Percentiles rank a stretch among this genome's conserved stretches.
Evolutionary conservation across 2,329 filamentous ascomycete species (phyloP).

Genomic region (Botrytis deweyae): DNA sequence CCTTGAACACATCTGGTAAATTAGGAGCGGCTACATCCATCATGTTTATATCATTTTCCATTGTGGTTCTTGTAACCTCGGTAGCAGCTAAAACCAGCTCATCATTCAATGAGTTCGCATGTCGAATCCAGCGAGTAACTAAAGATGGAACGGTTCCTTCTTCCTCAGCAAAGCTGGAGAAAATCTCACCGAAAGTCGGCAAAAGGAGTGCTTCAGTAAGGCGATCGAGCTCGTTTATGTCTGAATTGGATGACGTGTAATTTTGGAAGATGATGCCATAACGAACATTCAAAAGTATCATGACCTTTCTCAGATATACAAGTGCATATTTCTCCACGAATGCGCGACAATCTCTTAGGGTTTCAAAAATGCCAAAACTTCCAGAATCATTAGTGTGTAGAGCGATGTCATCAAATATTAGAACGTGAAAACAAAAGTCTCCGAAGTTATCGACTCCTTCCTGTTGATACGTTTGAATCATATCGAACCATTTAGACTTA

Average conservation of each 20-base stretch:
- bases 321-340: conserved; percentile 80
- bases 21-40: background rate
- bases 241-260: conserved; percentile 60
- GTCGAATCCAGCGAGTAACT: conserved; percentile 67
- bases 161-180: conserved; percentile 38
- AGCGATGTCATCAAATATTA: conserved; percentile 6
- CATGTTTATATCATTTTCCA: background rate
- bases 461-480: conserved; percentile 24
- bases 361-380: conserved; percentile 54
- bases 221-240: conserved; percentile 77
- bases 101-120: conserved; percentile 19
- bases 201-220: conserved; percentile 74
- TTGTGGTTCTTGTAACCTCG: background rate
- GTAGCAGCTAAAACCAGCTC: background rate
- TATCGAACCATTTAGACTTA: conserved; percentile 48
- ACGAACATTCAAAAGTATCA: conserved; percentile 81
- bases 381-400: conserved; percentile 49
- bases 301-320: conserved; percentile 82
- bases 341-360: conserved; percentile 53
- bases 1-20: background rate
- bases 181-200: conserved; percentile 77
- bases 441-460: conserved; percentile 27
- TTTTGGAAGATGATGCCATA: conserved; percentile 85
- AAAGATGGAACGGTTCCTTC: conserved; percentile 44
- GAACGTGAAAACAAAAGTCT: conserved; percentile 33